Percentiles rank a stretch among this genome's conserved stretches.
Evolutionary conservation across 352 stramenopile species (phyloP).

Genomic region (Globisporangium paddicum): DNA sequence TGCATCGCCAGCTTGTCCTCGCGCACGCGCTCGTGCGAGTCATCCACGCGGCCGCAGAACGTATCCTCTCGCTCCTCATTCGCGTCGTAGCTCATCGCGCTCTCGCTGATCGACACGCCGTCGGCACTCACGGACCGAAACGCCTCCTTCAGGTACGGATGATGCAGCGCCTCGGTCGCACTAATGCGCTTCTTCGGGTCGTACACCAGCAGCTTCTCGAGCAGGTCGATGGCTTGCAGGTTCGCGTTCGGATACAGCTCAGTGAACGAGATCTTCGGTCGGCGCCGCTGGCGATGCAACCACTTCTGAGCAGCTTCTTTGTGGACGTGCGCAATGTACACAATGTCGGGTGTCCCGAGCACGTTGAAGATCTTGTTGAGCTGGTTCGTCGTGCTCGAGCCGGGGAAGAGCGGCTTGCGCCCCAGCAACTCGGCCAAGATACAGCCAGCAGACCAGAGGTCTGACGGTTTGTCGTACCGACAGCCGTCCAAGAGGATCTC

Average conservation of each 20-base stretch:
- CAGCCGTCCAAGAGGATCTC: constrained; percentile 92
- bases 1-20: constrained; percentile 69
- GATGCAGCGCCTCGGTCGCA: constrained; percentile 92
- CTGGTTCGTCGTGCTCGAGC: constrained; percentile 94
- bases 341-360: constrained; percentile 80
- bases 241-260: constrained; percentile 80
- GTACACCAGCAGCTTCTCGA: constrained; percentile 71
- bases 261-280: constrained; percentile 54
- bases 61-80: constrained; percentile 53
- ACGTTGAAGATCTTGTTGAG: constrained; percentile 96
- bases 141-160: constrained; percentile 89
- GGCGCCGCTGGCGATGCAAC: constrained; percentile 54
- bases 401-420: constrained; percentile 94
- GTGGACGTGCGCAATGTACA: constrained; percentile 56
- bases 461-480: constrained; percentile 69
- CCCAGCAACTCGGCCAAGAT: constrained; percentile 96
- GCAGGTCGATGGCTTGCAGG: constrained; percentile 52
- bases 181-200: constrained; percentile 69
- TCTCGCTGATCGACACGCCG: constrained; percentile 11
- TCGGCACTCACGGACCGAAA: constrained; percentile 40
- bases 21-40: constrained; percentile 60
- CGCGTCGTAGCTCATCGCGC: constrained; percentile 30
- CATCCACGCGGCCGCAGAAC: constrained; percentile 64
- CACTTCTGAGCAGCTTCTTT: constrained; percentile 72
- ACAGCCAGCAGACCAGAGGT: constrained; percentile 89